These are phyloP conservation scores for Nicotiana sylvestris DNA, from an alignment of 257 asterid genomes.

Conservation along the genomic window DNA sequence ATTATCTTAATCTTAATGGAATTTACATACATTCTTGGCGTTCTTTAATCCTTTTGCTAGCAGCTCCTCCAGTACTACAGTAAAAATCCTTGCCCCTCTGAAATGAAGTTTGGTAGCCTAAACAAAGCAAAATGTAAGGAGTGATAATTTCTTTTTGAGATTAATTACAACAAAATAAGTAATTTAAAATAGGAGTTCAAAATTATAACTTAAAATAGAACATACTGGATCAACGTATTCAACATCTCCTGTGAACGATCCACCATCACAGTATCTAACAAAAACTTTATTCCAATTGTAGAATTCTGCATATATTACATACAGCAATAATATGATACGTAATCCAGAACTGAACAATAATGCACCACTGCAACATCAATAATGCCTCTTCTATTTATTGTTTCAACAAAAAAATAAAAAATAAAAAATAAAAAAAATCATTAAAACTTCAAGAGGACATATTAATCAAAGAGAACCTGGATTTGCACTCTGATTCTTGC, in stretches of 20 bases:
- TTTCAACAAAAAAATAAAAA: not conserved
- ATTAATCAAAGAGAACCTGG: not conserved
- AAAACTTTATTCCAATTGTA: constrained; percentile 11
- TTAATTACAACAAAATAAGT: too few species aligned
- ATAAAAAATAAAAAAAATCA: too few species aligned
- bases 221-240: not conserved
- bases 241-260: not conserved
- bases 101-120: constrained; percentile 7
- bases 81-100: constrained; percentile 10
- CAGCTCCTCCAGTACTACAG: not conserved
- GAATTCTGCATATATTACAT: not conserved
- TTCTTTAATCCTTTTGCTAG: not conserved
- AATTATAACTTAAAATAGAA: not conserved
- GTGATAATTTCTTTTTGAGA: too few species aligned
- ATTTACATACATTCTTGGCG: constrained; percentile 1
- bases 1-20: not conserved
- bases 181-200: too few species aligned
- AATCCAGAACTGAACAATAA: too few species aligned
- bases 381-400: not conserved
- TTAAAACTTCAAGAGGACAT: not conserved
- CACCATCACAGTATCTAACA: constrained; percentile 12
- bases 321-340: too few species aligned
- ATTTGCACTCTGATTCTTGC: constrained; percentile 3
- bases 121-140: not conserved
- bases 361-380: too few species aligned